Evolutionary conservation across 805 yeast genomes (phyloP), one percentile per base, ranked within the genome.

Genomic region (Candida gorgasii): DNA sequence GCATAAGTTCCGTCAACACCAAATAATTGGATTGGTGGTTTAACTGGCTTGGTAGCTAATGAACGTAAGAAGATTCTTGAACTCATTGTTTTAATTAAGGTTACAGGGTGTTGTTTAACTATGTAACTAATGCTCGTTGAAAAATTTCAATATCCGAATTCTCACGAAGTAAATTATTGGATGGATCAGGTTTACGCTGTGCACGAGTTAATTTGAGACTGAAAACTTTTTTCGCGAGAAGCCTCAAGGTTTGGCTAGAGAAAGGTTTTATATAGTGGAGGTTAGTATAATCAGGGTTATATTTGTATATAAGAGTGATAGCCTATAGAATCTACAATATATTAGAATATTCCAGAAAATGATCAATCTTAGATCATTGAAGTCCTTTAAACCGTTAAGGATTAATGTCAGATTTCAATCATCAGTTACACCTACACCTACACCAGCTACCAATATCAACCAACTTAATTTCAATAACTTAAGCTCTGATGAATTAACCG

Each of bases 1-100:
- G 98, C 99, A 69, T 92, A 92, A 52, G 98, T 89, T 63, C 98
- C 99, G 55, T 90, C 97, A 55, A 92, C 73, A 51, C 98, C 98
- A 61, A 79, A 92, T 65, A 92, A 78, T 78, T 89, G 96, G 51
- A 92, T 86, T 44, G 98, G 97, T 41, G 95, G 89, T 69, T 82
- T 84, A 59, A 78, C 79, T 45, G 78, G 46, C 59, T 74, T 70
- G 59, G 82, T 67, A 60, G 95, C 92, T 74, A 85, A 65, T 44
- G 84, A 71, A 73, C 90, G 84, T 62, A 74, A 60, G 63, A 49
- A 44, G 9, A 28, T 29, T 49, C 50, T 49, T 18, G 44, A 31
- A 27, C 39, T 42, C 44, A 49, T 46, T 14, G 16, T 11, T 26
- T 8, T 29, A 13, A 29, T 13, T 34, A 4, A 9, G 22, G 17